Base-by-base conservation (phyloP, 78 protist genomes). In the Speleostelium caveatum region DNA sequence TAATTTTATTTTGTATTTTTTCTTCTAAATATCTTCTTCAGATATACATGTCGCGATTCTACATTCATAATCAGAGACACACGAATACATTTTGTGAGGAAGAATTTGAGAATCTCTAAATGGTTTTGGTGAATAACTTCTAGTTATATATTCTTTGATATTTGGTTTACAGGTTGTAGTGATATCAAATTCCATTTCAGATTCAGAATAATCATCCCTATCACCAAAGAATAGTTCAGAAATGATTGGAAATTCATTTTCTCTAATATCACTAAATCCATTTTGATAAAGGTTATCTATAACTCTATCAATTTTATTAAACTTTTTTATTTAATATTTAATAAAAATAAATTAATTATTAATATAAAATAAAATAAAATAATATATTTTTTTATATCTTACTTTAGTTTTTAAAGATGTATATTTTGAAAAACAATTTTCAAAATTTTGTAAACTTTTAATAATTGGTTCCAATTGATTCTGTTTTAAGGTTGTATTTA, bases 91-190 rank as follows among this genome's bases (percentile, higher is more conserved):
- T 69, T 74, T 83, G 42, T 83, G 91, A 22, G 91, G 91, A 71
- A 83, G 63, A 5, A 58, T 83, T 69, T 83, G 91, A 35, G 91
- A 83, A 30, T 45, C 26, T 36, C 63, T 67, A 24, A 68, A 83
- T 68, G 91, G 91, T 83, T 72, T 83, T 58, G 91, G 91, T 45
- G 72, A 61, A 83, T 83, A 83, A 42, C 91, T 83, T 69, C 91
- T 53, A 12, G 91, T 83, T 0, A 83, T 83, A 33, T 69, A 83
- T 49, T 83, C 91, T 45, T 69, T 83, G 7, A 60, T n/a, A 69
- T 45, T 67, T n/a, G 91, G 91, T 59, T 59, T 14, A n/a, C 28
- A 45, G 14, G 71, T 38, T n/a, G 77, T 33, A 1, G 89, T 56
- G 26, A 68, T 74, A 41, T 60, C 80, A 58, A 69, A 49, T 33